A percentile compares a stretch with the other conserved stretches of the same genome.
phyloP scores from a whole-genome alignment of 805 yeast species.

The Schwanniomyces pseudopolymorphus region DNA sequence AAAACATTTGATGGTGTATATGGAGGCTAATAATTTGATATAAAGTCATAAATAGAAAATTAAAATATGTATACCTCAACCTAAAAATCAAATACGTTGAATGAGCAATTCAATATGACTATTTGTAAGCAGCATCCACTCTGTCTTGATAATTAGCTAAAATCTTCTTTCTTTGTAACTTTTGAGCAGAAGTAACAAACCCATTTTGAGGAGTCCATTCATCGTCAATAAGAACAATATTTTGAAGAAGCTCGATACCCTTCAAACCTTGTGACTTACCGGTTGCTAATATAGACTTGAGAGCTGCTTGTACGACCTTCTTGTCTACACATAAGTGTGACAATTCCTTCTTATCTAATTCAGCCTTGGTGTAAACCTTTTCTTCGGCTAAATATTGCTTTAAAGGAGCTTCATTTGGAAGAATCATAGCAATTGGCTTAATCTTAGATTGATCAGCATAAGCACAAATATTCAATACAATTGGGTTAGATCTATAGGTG shows the following conservation, averaged over 20 bases:
- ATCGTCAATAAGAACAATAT: constrained; percentile 73
- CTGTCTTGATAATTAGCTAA: constrained; percentile 62
- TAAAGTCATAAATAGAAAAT: constrained; percentile 1
- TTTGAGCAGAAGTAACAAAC: constrained; percentile 91
- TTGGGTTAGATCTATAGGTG: constrained; percentile 77
- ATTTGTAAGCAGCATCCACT: constrained; percentile 58
- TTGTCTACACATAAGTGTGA: constrained; percentile 55
- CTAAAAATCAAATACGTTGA: neutral
- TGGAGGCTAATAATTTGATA: constrained; percentile 39
- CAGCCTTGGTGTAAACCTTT: constrained; percentile 45
- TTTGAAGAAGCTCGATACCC: constrained; percentile 84
- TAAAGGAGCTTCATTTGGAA: constrained; percentile 73
- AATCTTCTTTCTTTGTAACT: constrained; percentile 91
- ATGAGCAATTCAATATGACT: neutral
- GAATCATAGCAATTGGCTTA: constrained; percentile 88
- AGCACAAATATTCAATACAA: constrained; percentile 81
- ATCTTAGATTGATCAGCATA: constrained; percentile 87
- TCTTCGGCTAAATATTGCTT: constrained; percentile 55
- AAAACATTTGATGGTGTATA: constrained; percentile 51
- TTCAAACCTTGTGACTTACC: constrained; percentile 78
- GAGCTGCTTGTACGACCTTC: constrained; percentile 54
- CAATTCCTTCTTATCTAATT: constrained; percentile 43
- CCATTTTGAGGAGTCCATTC: constrained; percentile 99
- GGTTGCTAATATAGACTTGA: constrained; percentile 62
- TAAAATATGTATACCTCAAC: neutral